phyloP scores from a whole-genome alignment of 129 eudicot genomes.

The Kitagawia praeruptora region DNA sequence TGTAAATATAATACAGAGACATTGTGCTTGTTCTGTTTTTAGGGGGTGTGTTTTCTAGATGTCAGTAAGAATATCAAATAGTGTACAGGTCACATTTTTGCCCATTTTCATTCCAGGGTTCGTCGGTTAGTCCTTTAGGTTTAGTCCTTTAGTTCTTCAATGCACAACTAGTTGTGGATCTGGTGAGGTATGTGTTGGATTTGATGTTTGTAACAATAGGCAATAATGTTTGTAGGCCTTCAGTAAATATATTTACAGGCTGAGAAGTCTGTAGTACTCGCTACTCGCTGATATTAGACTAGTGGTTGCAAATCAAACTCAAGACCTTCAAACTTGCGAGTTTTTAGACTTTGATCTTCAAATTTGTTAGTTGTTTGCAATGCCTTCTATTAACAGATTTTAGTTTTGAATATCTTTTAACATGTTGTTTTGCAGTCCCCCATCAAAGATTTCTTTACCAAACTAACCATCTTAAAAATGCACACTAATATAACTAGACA shows the following conservation, averaged over 20 bases:
- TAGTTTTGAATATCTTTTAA: neutral
- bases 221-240: neutral
- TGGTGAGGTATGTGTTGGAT: neutral
- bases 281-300: too few species aligned
- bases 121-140: neutral
- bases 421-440: too few species aligned
- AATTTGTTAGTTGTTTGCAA: neutral
- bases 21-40: slow-evolving; percentile 16
- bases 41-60: slow-evolving; percentile 19
- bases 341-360: neutral
- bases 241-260: neutral
- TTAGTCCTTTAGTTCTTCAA: neutral
- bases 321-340: too few species aligned
- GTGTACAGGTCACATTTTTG: slow-evolving; percentile 21
- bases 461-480: too few species aligned
- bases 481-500: too few species aligned
- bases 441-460: too few species aligned
- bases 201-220: neutral
- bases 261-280: too few species aligned
- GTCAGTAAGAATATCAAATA: neutral
- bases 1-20: slow-evolving; percentile 11
- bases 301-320: too few species aligned
- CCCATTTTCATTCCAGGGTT: neutral
- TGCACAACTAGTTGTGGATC: neutral
- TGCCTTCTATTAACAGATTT: too few species aligned